These are phyloP conservation scores for Rutidosis leptorrhynchoides DNA, from an alignment of 129 eudicot species.

Conservation along the genomic window DNA sequence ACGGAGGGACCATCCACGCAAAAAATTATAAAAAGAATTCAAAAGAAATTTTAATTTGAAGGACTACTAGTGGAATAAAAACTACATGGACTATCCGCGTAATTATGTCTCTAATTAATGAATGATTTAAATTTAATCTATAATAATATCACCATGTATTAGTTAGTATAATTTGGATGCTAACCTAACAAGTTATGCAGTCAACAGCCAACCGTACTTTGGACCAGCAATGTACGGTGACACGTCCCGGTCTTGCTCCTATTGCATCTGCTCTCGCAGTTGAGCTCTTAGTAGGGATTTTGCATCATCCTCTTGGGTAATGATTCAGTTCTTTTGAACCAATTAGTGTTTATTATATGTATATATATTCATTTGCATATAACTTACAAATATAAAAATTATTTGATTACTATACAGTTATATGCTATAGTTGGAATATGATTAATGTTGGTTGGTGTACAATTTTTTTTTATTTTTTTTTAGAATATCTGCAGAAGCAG, in stretches of 20 bases:
- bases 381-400: neutral
- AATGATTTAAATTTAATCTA: neutral
- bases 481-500: conserved; percentile 81
- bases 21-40: too few relatives aligned
- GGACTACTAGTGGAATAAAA: too few relatives aligned
- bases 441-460: neutral
- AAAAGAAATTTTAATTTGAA: too few relatives aligned
- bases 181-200: conserved; percentile 37
- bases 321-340: neutral
- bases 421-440: neutral
- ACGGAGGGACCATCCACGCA: too few relatives aligned
- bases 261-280: conserved; percentile 94
- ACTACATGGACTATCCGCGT: too few relatives aligned
- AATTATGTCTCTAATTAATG: neutral
- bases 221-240: conserved; percentile 97
- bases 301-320: conserved; percentile 94
- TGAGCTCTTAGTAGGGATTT: conserved; percentile 76
- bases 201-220: conserved; percentile 94
- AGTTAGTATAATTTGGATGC: neutral
- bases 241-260: conserved; percentile 98
- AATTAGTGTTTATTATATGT: neutral
- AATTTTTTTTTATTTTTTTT: conserved; percentile 39
- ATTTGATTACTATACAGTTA: neutral
- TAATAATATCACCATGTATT: neutral
- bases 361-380: conserved; percentile 2